These are phyloP conservation scores for Ananas comosus DNA, from an alignment of 176 grass and related monocot species.

Conservation along the genomic window DNA sequence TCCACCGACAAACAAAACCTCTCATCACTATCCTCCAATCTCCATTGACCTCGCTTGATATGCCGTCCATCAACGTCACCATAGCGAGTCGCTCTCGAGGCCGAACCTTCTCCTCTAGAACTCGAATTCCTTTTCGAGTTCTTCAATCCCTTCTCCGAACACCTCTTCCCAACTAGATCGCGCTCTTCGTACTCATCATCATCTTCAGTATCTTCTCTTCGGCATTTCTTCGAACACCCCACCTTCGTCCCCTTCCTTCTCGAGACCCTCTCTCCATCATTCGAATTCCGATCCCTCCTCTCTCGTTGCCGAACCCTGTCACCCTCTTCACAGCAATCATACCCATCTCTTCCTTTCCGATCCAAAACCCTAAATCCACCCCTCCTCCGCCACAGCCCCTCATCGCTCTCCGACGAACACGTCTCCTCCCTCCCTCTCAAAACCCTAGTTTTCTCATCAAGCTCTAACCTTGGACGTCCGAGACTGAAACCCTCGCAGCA, in stretches of 20 bases:
- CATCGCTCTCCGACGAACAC: too few species aligned
- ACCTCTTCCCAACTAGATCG: neutral
- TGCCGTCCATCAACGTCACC: neutral
- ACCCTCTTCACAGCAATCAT: neutral
- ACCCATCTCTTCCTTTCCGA: neutral
- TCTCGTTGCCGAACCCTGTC: neutral
- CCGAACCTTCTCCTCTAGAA: constrained; percentile 1
- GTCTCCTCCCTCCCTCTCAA: neutral
- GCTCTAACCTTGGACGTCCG: neutral
- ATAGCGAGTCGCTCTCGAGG: constrained; percentile 5
- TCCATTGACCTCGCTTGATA: neutral
- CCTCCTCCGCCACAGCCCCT: neutral
- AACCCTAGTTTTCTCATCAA: neutral
- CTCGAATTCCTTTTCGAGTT: neutral
- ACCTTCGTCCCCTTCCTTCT: neutral
- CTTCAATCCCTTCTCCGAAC: neutral
- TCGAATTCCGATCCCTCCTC: neutral
- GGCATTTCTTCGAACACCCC: neutral
- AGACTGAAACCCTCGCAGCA: neutral
- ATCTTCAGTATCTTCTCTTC: neutral
- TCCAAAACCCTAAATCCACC: neutral
- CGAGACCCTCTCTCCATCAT: neutral
- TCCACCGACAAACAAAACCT: neutral
- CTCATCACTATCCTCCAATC: neutral
- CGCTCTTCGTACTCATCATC: constrained; percentile 4